Conservation (phyloP, 148 eudicot species). For the Mesembryanthemum crystallinum region DNA sequence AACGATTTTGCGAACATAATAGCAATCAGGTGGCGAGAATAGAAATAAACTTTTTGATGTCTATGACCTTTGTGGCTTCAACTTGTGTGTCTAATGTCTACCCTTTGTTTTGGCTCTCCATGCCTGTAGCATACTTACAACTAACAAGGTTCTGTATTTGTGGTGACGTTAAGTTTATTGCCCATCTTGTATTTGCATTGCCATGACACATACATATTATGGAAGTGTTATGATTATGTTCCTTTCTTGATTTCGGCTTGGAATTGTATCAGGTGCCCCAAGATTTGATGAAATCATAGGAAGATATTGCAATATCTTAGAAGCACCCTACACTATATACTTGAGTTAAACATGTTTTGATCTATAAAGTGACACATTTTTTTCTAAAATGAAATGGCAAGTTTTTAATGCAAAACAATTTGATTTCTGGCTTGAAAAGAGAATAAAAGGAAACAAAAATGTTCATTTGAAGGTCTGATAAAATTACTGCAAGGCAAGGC, state of each 20-base stretch:
- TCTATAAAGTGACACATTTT: too few relatives aligned
- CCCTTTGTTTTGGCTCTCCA: not conserved
- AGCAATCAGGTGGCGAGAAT: too few relatives aligned
- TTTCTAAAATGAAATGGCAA: too few relatives aligned
- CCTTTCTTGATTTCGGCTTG: not conserved
- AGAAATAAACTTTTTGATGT: too few relatives aligned
- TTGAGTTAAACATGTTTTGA: too few relatives aligned
- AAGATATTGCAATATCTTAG: not conserved
- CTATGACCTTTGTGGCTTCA: too few relatives aligned
- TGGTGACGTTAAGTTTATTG: not conserved
- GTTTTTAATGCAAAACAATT: too few relatives aligned
- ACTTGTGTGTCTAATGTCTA: too few relatives aligned
- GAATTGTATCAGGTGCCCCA: not conserved
- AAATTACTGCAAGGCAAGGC: not conserved
- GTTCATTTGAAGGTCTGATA: not conserved
- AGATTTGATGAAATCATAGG: not conserved
- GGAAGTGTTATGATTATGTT: not conserved
- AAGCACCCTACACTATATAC: too few relatives aligned
- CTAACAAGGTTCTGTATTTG: not conserved
- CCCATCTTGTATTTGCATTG: not conserved
- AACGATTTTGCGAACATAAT: not conserved
- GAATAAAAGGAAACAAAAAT: too few relatives aligned
- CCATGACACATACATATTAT: not conserved
- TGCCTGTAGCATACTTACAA: not conserved
- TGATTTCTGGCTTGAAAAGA: too few relatives aligned